Evolutionary conservation across 2,329 filamentous ascomycete species (phyloP).

Genomic region (Aspergillus sp.): DNA sequence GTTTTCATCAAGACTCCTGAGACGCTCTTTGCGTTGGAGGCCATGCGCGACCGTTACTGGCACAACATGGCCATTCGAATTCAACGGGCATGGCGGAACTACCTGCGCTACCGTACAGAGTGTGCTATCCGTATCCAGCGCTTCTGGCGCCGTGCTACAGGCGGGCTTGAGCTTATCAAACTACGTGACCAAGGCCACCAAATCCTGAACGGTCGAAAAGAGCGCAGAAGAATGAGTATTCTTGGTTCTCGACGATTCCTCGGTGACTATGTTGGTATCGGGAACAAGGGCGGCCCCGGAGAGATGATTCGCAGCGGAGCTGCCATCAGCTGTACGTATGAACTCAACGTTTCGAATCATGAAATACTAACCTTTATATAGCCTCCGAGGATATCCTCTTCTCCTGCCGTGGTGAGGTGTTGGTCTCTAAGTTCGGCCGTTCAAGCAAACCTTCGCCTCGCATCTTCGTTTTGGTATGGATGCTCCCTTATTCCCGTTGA

Average conservation of each 20-base stretch:
- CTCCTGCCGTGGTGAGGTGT: constrained; percentile 83
- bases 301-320: constrained; percentile 76
- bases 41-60: constrained; percentile 98
- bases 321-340: constrained; percentile 62
- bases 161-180: constrained; percentile 84
- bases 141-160: constrained; percentile 92
- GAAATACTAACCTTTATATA: constrained; percentile 16
- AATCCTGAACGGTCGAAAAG: constrained; percentile 80
- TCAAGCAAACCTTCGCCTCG: constrained; percentile 91
- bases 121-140: constrained; percentile 91
- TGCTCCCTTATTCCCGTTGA: constrained; percentile 2
- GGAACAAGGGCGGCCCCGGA: constrained; percentile 75
- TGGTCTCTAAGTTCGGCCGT: constrained; percentile 93
- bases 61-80: constrained; percentile 99
- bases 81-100: constrained; percentile 95
- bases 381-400: constrained; percentile 72
- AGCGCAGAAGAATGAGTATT: constrained; percentile 86
- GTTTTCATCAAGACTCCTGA: constrained; percentile 98
- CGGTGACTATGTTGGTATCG: constrained; percentile 90
- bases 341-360: neutral
- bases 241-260: constrained; percentile 89
- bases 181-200: constrained; percentile 84
- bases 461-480: constrained; percentile 67
- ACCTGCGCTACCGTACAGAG: constrained; percentile 87
- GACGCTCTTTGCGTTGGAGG: constrained; percentile 92